Base-by-base conservation (phyloP, 2,329 filamentous ascomycete genomes). In the Aspergillus pseudotamarii region DNA sequence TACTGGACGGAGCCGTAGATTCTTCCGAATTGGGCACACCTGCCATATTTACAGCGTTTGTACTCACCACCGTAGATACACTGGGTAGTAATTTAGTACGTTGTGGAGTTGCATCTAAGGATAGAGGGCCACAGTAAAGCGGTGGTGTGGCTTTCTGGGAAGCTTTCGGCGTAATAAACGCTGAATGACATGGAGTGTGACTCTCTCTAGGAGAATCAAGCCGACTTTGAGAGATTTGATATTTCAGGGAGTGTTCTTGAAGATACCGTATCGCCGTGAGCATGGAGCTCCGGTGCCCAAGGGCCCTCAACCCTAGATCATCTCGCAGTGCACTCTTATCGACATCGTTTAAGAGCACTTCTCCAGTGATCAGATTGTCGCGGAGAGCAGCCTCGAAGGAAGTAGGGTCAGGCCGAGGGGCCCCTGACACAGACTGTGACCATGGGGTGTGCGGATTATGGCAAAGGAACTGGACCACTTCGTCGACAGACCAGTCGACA, bases 401-500 rank as follows among this genome's bases (percentile, higher is more conserved):
- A 0, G 71, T 70, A 0, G 83, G 77, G 57, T 91, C 81, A 5
- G 88, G 86, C 9, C 88, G 78, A 61, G 73, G 72, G 19, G 69
- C 64, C 8, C 69, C 68, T 12, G 68, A 63, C n/a, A 68, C 64
- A 19, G 72, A 75, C 23, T 68, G 67, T 11, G 74, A 71, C 78
- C 79, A 81, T 58, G 75, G 72, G 11, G 85, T 83, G 55, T 81
- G 80, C 4, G 81, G 72, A 2, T 80, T 71, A 26, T 84, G 81
- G 72, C 89, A 92, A 4, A 96, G 81, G 71, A 89, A 88, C 19
- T 82, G 74, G 11, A 91, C 84, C 12, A 96, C 86, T 41, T 88
- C 83, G 43, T 90, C 87, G 36, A 89, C 82, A 41, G 85, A 84
- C 93, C 93, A 96, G 59, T 84, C 72, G 75, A 89, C 90, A n/a